Percentiles rank a stretch among this genome's conserved stretches.
Conservation (phyloP, 768 basidiomycete genomes). For the Termitomyces sp. region DNA sequence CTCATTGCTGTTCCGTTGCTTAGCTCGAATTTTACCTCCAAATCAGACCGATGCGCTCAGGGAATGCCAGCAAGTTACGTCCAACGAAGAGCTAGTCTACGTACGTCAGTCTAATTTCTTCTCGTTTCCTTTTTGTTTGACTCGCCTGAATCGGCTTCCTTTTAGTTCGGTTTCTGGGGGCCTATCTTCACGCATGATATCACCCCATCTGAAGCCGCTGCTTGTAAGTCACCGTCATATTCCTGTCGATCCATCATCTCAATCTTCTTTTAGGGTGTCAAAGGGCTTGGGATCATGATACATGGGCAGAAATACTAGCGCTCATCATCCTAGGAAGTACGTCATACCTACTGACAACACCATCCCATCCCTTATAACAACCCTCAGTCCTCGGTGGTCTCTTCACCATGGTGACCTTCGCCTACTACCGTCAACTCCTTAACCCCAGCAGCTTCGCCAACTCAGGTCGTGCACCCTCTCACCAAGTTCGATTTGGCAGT, state of each 20-base stretch:
- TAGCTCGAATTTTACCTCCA: background rate
- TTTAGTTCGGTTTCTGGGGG: constrained; percentile 53
- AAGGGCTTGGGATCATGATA: constrained; percentile 52
- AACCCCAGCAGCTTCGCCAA: constrained; percentile 61
- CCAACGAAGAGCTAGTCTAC: constrained; percentile 27
- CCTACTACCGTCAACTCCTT: constrained; percentile 69
- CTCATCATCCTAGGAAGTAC: constrained; percentile 56
- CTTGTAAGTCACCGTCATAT: constrained; percentile 33
- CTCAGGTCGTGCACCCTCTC: constrained; percentile 39
- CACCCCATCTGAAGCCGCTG: constrained; percentile 30
- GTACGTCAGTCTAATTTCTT: constrained; percentile 19
- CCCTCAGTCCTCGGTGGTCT: constrained; percentile 47
- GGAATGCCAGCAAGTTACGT: constrained; percentile 43
- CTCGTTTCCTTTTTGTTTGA: background rate
- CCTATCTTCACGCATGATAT: constrained; percentile 28
- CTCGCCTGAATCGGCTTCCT: background rate
- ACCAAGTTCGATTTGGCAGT: constrained; percentile 26
- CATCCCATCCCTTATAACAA: background rate
- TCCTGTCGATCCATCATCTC: background rate
- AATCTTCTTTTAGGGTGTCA: constrained; percentile 48
- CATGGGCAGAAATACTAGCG: constrained; percentile 62
- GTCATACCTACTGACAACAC: constrained; percentile 15
- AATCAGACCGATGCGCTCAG: constrained; percentile 50
- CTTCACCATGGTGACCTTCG: constrained; percentile 63
- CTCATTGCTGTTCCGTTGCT: background rate